Base-by-base conservation (phyloP, 352 stramenopile species). In the Pythium aristosporum region DNA sequence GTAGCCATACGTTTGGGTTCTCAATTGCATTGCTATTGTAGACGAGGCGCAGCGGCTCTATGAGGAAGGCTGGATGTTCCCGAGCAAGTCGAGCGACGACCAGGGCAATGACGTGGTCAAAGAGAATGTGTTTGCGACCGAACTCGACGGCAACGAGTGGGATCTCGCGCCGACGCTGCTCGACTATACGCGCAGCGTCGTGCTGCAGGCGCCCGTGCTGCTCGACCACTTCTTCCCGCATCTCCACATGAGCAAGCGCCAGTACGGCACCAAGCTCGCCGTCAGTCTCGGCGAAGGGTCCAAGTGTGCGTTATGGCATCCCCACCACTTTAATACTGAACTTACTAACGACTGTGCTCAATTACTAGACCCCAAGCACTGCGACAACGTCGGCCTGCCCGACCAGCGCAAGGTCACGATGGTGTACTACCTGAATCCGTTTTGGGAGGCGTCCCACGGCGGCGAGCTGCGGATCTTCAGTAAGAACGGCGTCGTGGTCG, bases 401-500 rank as follows among this genome's bases (percentile, higher is more conserved):
- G 75, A 83, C 52, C 68, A 83, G 63, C 75, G 80, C 61, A 80
- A 89, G 62, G 69, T 92, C 25, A 92, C 82, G 34, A 83, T 82
- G 61, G 68, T 92, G 16, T 88, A 89, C 69, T 92, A 92, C 69
- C 63, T 92, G 37, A 92, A 92, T 68, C 77, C 77, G 37, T 59
- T 73, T 37, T 92, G 81, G 81, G 77, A 84, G 21, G 28, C 58
- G n/a, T 62, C 52, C 20, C 65, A 84, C 50, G 78, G 82, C 37
- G 84, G 82, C 8, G 66, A 87, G 61, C 67, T 88, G 52, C 75
- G 82, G 39, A 75, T 88, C 47, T 83, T 80, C 56, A 72, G 61
- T 23, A 65, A 65, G 25, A 25, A 76, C 52, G 77, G 68, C 23
- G 47, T 69, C 13, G 52, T 73, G 4, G 85, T 93, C 63, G 69